Evolutionary conservation across 108 stramenopile genomes (phyloP).

Genomic region (Hondaea fermentalgiana): DNA sequence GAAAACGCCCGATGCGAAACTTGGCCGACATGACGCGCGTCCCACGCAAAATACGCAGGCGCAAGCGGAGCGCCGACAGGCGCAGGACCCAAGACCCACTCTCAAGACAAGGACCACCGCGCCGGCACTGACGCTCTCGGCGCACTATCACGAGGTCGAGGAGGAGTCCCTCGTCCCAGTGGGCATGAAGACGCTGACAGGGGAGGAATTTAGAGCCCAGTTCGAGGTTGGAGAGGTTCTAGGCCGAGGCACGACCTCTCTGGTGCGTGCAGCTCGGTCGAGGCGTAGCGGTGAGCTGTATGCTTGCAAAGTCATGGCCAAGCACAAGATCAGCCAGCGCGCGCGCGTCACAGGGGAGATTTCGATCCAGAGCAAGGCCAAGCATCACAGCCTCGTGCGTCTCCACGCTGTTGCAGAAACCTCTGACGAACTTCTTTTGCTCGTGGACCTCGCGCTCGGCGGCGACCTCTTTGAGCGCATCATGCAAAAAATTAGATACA

Average conservation of each 20-base stretch:
- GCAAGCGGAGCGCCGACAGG: too few relatives aligned
- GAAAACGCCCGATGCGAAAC: too few relatives aligned
- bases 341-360: slow-evolving; percentile 18
- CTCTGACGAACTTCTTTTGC: slow-evolving; percentile 19
- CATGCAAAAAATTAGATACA: slow-evolving; percentile 69
- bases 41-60: too few relatives aligned
- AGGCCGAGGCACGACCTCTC: neutral
- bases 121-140: neutral
- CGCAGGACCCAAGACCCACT: too few relatives aligned
- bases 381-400: slow-evolving; percentile 36
- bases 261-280: neutral
- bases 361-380: neutral
- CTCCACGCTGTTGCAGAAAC: slow-evolving; percentile 33
- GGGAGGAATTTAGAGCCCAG: neutral
- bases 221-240: neutral
- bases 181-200: neutral
- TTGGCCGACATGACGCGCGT: too few relatives aligned
- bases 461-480: slow-evolving; percentile 86
- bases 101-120: too few relatives aligned
- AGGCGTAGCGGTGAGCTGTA: slow-evolving; percentile 20
- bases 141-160: neutral
- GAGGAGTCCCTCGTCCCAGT: neutral
- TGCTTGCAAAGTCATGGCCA: slow-evolving; percentile 58
- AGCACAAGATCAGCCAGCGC: slow-evolving; percentile 61
- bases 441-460: slow-evolving; percentile 61